A percentile compares a stretch with the other conserved stretches of the same genome.
These are phyloP conservation scores for Protomyces gravidus DNA, from an alignment of 1,139 yeast genomes.

Conservation along the genomic window DNA sequence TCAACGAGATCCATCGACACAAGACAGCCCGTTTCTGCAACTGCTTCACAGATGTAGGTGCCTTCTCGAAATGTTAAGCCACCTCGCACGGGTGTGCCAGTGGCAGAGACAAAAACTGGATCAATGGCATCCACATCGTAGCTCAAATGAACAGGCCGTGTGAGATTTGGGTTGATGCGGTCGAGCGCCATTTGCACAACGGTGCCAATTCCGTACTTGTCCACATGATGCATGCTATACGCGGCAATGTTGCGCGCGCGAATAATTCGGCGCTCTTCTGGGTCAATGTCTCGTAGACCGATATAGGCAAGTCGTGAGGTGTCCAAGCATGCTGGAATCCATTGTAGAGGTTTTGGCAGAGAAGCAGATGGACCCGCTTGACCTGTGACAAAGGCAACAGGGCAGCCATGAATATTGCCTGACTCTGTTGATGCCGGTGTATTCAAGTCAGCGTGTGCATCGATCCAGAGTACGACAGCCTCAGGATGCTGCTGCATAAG, in stretches of 20 bases:
- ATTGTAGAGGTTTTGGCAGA: constrained; percentile 55
- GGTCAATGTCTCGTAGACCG: constrained; percentile 90
- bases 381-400: constrained; percentile 85
- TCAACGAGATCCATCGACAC: constrained; percentile 89
- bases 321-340: constrained; percentile 74
- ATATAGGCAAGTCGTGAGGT: constrained; percentile 79
- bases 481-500: constrained; percentile 75
- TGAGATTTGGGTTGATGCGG: constrained; percentile 68
- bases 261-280: constrained; percentile 72
- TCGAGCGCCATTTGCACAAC: constrained; percentile 90
- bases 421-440: constrained; percentile 80
- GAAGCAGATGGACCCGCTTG: constrained; percentile 41
- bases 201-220: constrained; percentile 84
- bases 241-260: constrained; percentile 72
- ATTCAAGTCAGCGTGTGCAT: constrained; percentile 87
- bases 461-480: constrained; percentile 90
- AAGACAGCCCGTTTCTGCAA: constrained; percentile 81
- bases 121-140: constrained; percentile 97
- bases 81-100: constrained; percentile 97
- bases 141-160: constrained; percentile 76
- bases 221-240: constrained; percentile 92
- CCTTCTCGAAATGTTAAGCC: constrained; percentile 94
- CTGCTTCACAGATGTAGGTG: constrained; percentile 81
- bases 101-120: constrained; percentile 90
- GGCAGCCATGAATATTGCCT: constrained; percentile 96